Conservation (phyloP, 2,329 filamentous ascomycete genomes). For the Nigrograna mackinnonii region DNA sequence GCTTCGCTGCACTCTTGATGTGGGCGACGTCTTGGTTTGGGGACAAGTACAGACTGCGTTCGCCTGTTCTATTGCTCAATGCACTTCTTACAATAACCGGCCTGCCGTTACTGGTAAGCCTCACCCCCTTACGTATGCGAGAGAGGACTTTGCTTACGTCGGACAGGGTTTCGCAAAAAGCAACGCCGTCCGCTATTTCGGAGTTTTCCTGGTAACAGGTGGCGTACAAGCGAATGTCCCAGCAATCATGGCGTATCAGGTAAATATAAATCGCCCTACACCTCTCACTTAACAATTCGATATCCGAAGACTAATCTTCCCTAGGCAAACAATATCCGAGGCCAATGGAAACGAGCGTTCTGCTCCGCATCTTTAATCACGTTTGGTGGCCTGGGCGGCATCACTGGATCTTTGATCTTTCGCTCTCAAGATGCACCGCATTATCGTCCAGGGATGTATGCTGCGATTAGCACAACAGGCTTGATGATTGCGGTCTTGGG, state of each 20-base stretch:
- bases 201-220: slow-evolving; percentile 74
- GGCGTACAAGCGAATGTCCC: slow-evolving; percentile 80
- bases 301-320: too few species aligned
- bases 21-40: slow-evolving; percentile 64
- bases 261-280: not conserved
- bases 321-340: slow-evolving; percentile 80
- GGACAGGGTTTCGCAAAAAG: slow-evolving; percentile 60
- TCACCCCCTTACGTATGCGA: not conserved
- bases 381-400: not conserved
- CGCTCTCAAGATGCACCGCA: not conserved
- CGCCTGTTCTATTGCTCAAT: slow-evolving; percentile 68
- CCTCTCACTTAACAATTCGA: not conserved
- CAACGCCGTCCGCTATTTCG: slow-evolving; percentile 68
- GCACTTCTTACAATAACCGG: slow-evolving; percentile 69
- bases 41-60: slow-evolving; percentile 69
- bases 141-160: not conserved
- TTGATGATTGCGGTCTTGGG: slow-evolving; percentile 40
- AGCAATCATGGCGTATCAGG: slow-evolving; percentile 73
- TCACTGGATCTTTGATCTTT: not conserved
- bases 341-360: slow-evolving; percentile 86
- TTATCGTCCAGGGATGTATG: not conserved
- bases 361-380: slow-evolving; percentile 76
- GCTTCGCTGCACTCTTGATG: slow-evolving; percentile 40
- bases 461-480: slow-evolving; percentile 24
- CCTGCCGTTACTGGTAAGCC: slow-evolving; percentile 62